Percentiles rank a stretch among this genome's conserved stretches.
phyloP scores from a whole-genome alignment of 805 yeast species.

The Starmerella floris region DNA sequence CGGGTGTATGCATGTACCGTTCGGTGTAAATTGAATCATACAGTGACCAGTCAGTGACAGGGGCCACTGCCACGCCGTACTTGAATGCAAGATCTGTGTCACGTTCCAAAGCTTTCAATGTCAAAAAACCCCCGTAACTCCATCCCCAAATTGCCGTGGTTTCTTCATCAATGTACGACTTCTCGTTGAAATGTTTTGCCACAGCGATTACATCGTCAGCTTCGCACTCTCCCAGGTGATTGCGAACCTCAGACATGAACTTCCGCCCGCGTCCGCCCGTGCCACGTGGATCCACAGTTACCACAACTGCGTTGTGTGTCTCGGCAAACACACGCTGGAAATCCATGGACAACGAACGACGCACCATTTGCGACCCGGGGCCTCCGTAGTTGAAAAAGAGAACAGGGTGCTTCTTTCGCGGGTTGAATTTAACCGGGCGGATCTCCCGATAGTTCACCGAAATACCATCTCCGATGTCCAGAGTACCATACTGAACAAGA shows the following conservation, averaged over 20 bases:
- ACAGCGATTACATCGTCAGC: slow-evolving; percentile 77
- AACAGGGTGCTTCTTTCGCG: slow-evolving; percentile 56
- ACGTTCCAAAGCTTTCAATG: slow-evolving; percentile 74
- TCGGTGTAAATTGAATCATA: slow-evolving; percentile 93
- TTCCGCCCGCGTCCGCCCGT: slow-evolving; percentile 77
- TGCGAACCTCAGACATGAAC: slow-evolving; percentile 70
- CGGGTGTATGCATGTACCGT: slow-evolving; percentile 81
- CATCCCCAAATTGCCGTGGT: slow-evolving; percentile 91
- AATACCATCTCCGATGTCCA: slow-evolving; percentile 30
- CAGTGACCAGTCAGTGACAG: slow-evolving; percentile 86
- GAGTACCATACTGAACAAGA: slow-evolving; percentile 36
- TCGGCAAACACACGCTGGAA: slow-evolving; percentile 72
- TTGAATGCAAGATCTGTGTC: slow-evolving; percentile 65
- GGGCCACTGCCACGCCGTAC: slow-evolving; percentile 93
- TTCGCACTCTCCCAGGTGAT: slow-evolving; percentile 68
- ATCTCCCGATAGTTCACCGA: slow-evolving; percentile 56
- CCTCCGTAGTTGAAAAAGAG: slow-evolving; percentile 90
- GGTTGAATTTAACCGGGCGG: slow-evolving; percentile 58
- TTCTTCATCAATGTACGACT: slow-evolving; percentile 49
- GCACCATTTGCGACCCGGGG: slow-evolving; percentile 80
- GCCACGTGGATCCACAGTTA: slow-evolving; percentile 93
- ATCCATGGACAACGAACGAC: slow-evolving; percentile 42
- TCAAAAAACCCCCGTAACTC: slow-evolving; percentile 94
- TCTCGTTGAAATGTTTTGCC: slow-evolving; percentile 55
- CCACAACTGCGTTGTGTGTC: slow-evolving; percentile 68